phyloP scores from a whole-genome alignment of 2,329 filamentous ascomycete genomes.

The Botrytis fragariae region DNA sequence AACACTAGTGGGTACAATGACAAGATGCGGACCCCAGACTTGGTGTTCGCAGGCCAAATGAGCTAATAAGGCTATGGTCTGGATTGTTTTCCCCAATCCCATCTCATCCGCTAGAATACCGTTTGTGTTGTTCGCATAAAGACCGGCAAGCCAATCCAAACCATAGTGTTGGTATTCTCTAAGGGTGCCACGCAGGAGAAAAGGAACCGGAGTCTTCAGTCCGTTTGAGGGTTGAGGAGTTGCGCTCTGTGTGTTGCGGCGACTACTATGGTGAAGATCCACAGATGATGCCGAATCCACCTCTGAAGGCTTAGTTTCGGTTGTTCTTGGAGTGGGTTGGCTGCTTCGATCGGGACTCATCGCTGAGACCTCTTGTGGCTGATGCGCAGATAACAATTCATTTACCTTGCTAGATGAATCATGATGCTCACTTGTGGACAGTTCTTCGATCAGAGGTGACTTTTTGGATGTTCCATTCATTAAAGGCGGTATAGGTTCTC shows the following conservation, averaged over 20 bases:
- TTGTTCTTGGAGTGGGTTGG: conserved; percentile 40
- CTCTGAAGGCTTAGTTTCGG: conserved; percentile 38
- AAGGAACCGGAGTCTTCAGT: conserved; percentile 70
- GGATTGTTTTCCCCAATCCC: conserved; percentile 97
- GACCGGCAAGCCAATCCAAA: conserved; percentile 91
- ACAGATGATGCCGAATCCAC: conserved; percentile 39
- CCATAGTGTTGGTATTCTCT: conserved; percentile 96
- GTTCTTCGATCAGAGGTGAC: conserved; percentile 12
- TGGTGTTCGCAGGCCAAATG: conserved; percentile 87
- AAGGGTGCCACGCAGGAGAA: conserved; percentile 80
- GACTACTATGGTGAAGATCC: conserved; percentile 35
- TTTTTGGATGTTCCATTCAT: conserved; percentile 1
- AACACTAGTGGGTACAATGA: conserved; percentile 95
- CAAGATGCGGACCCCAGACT: conserved; percentile 93
- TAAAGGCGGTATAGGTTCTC: conserved; percentile 20
- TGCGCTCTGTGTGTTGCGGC: conserved; percentile 39
- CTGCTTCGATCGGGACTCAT: conserved; percentile 40
- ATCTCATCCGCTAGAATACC: conserved; percentile 98
- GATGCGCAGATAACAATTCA: neutral
- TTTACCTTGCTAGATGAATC: conserved; percentile 5
- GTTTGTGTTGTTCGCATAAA: conserved; percentile 91
- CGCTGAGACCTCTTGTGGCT: conserved; percentile 23
- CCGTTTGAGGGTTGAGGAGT: conserved; percentile 42
- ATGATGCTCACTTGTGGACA: conserved; percentile 5
- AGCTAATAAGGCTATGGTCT: conserved; percentile 90